phyloP scores from a whole-genome alignment of 768 basidiomycete species.

The Tylopilus subfusipes region DNA sequence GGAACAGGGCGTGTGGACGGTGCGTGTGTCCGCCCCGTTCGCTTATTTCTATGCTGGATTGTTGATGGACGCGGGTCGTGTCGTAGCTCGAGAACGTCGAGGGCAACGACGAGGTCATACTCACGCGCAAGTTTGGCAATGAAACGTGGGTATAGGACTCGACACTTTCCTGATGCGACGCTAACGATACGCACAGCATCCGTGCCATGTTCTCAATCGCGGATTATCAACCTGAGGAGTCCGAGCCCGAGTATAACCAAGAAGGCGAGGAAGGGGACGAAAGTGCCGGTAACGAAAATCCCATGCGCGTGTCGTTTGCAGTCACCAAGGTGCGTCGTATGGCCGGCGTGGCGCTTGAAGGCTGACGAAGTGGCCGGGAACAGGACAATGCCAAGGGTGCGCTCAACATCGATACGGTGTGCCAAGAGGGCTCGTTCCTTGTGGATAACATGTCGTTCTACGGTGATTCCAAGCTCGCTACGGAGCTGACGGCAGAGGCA shows the following conservation, averaged over 20 bases:
- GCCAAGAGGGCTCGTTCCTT: conserved; percentile 77
- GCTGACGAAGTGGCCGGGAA: not conserved
- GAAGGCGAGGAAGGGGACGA: conserved; percentile 36
- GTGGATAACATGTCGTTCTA: conserved; percentile 91
- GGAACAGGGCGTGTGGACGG: conserved; percentile 74
- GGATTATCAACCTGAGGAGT: conserved; percentile 64
- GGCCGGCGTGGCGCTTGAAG: not conserved
- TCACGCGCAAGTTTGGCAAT: conserved; percentile 85
- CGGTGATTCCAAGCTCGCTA: conserved; percentile 63
- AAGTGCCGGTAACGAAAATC: conserved; percentile 45
- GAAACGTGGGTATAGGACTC: conserved; percentile 62
- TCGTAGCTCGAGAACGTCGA: conserved; percentile 62
- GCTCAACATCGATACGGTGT: conserved; percentile 72
- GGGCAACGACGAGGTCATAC: conserved; percentile 77
- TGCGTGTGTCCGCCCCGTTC: conserved; percentile 20
- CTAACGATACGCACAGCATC: conserved; percentile 39
- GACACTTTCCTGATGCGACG: too few species aligned
- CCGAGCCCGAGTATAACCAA: conserved; percentile 37
- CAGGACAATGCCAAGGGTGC: conserved; percentile 59
- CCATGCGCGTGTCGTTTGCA: conserved; percentile 75
- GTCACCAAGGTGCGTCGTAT: conserved; percentile 68
- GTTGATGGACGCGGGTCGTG: not conserved
- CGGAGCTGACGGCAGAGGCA: conserved; percentile 78
- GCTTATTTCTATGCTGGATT: not conserved
- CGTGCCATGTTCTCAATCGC: conserved; percentile 91